Evolutionary conservation across 257 asterid species (phyloP).

Genomic region (Penstemon barbatus): DNA sequence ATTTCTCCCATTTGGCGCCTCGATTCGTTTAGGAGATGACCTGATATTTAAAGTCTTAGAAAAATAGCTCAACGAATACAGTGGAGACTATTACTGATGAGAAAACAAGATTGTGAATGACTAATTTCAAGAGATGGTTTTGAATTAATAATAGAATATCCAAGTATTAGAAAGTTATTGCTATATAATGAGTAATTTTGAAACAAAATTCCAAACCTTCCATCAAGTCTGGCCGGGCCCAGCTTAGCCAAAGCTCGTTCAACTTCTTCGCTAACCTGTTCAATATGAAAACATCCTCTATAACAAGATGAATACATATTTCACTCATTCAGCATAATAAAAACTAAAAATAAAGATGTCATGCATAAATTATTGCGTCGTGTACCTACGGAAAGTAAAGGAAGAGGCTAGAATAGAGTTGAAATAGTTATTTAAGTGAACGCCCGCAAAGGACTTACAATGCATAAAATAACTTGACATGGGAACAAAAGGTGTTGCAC

Average conservation of each 20-base stretch:
- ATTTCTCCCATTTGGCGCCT: conserved; percentile 90
- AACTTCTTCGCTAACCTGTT: conserved; percentile 97
- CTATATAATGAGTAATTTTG: conserved; percentile 8
- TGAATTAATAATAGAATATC: background rate
- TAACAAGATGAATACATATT: background rate
- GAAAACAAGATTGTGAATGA: too few relatives aligned
- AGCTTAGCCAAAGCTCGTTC: conserved; percentile 96
- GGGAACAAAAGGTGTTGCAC: background rate
- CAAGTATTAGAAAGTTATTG: background rate
- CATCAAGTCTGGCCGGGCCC: conserved; percentile 80
- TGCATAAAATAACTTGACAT: background rate
- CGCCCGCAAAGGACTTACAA: background rate
- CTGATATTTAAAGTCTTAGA: conserved; percentile 47
- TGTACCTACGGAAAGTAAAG: background rate
- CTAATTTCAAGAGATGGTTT: background rate
- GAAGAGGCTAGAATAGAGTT: background rate
- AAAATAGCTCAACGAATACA: conserved; percentile 20
- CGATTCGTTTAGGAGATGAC: conserved; percentile 85
- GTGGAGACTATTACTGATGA: background rate
- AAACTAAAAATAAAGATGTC: background rate
- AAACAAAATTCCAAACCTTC: conserved; percentile 54
- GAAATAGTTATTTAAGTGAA: background rate
- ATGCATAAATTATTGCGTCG: background rate
- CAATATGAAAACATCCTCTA: conserved; percentile 17
- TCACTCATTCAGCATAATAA: background rate